Conservation (phyloP, 2,329 filamentous ascomycete species). For the Sphaceloma murrayae region DNA sequence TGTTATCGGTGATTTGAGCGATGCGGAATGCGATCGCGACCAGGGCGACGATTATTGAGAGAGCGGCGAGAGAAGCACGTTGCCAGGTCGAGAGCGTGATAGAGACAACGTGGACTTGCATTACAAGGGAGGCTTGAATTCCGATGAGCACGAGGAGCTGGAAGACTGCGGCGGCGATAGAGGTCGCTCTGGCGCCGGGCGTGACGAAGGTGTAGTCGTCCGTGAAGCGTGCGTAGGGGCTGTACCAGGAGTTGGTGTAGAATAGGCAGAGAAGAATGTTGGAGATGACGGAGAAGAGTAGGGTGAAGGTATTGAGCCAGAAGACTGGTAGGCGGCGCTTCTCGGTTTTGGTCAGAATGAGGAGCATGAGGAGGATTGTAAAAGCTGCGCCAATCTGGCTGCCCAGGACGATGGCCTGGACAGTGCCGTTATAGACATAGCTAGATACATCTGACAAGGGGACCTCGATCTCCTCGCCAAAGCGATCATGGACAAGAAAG, state of each 20-base stretch:
- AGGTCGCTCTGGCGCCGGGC: conserved; percentile 23
- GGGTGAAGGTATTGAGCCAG: conserved; percentile 52
- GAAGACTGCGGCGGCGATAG: conserved; percentile 41
- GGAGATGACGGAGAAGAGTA: conserved; percentile 53
- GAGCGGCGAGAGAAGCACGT: conserved; percentile 37
- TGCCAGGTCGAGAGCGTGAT: conserved; percentile 38
- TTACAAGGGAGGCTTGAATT: conserved; percentile 50
- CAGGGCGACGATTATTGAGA: conserved; percentile 42
- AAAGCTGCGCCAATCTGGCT: conserved; percentile 60
- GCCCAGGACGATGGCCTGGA: conserved; percentile 54
- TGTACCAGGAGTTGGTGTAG: conserved; percentile 51
- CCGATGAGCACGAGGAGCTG: conserved; percentile 45
- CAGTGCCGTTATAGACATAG: conserved; percentile 40
- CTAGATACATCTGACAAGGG: conserved; percentile 37
- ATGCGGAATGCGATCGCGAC: conserved; percentile 47
- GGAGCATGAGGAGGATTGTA: conserved; percentile 54
- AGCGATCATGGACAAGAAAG: conserved; percentile 37
- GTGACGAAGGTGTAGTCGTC: conserved; percentile 24
- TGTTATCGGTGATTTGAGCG: conserved; percentile 42
- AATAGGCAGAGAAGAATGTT: conserved; percentile 48
- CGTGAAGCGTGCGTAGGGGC: conserved; percentile 52
- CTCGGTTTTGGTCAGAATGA: conserved; percentile 55
- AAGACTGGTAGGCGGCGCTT: conserved; percentile 58
- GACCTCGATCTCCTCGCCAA: conserved; percentile 38
- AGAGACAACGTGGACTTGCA: conserved; percentile 56